Evolutionary conservation across 169 alveolate genomes (phyloP).

Genomic region (Theileria parva): DNA sequence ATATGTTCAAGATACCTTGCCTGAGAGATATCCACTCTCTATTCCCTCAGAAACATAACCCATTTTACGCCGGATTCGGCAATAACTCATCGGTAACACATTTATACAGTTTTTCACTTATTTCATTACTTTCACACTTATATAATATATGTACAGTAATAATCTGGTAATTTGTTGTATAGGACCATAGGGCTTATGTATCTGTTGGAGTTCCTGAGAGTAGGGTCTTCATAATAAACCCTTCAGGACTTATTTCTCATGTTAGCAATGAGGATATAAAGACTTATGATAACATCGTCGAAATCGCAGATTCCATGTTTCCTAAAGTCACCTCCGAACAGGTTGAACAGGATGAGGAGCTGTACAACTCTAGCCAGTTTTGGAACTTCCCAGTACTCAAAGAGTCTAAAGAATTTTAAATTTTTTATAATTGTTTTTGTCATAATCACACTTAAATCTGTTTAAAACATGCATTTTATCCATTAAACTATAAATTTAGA

Average conservation of each 20-base stretch:
- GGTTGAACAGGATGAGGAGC: conserved; percentile 9
- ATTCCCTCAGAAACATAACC: conserved; percentile 88
- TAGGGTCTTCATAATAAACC: conserved; percentile 87
- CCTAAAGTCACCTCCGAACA: conserved; percentile 38
- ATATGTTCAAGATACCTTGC: conserved; percentile 93
- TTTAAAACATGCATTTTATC: too few species aligned
- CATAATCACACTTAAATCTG: too few species aligned
- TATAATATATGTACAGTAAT: conserved; percentile 1
- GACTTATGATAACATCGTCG: conserved; percentile 76
- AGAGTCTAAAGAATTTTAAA: neutral
- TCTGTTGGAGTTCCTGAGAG: conserved; percentile 91
- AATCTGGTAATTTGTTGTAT: neutral
- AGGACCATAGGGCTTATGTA: conserved; percentile 88
- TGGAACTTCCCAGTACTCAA: conserved; percentile 40
- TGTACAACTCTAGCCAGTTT: conserved; percentile 25
- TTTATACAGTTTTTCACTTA: neutral
- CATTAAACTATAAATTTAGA: too few species aligned
- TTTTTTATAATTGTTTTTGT: too few species aligned
- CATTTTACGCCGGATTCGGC: conserved; percentile 98
- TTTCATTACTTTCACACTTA: neutral
- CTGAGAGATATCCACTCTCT: conserved; percentile 89
- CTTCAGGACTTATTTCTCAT: conserved; percentile 85
- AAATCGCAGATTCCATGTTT: conserved; percentile 57
- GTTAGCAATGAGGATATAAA: conserved; percentile 82
- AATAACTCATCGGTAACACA: conserved; percentile 90